A percentile compares a stretch with the other conserved stretches of the same genome.
phyloP scores from a whole-genome alignment of 306 rosid species.

The Pyrus pyrifolia region DNA sequence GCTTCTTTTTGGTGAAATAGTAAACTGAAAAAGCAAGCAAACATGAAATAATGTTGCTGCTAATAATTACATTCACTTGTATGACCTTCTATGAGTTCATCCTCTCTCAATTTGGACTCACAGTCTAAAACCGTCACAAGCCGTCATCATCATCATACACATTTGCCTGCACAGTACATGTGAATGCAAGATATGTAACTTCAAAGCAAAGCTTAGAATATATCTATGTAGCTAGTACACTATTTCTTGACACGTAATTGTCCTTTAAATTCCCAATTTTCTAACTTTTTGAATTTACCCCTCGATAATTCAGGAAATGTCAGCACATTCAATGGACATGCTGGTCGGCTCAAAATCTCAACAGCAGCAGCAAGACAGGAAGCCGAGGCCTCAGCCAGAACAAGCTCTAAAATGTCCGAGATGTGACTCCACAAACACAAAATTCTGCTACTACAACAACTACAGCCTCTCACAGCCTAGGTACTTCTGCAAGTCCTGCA shows the following conservation, averaged over 20 bases:
- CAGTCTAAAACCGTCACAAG: background rate
- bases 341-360: conserved; percentile 53
- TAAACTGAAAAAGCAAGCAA: background rate
- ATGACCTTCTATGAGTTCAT: background rate
- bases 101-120: background rate
- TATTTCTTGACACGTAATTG: background rate
- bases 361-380: conserved; percentile 28
- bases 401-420: conserved; percentile 86
- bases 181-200: background rate
- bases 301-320: conserved; percentile 56
- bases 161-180: background rate
- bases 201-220: background rate
- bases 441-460: conserved; percentile 97
- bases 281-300: background rate
- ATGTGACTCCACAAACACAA: conserved; percentile 89
- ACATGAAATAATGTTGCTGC: background rate
- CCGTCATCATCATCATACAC: background rate
- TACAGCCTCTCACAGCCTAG: conserved; percentile 93
- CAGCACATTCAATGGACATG: conserved; percentile 65
- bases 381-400: conserved; percentile 76
- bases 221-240: background rate
- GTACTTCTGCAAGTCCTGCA: conserved; percentile 91
- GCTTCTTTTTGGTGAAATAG: background rate
- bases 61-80: background rate
- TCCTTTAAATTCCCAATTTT: background rate